These are phyloP conservation scores for Ogataea corticis DNA, from an alignment of 805 yeast species.

Conservation along the genomic window DNA sequence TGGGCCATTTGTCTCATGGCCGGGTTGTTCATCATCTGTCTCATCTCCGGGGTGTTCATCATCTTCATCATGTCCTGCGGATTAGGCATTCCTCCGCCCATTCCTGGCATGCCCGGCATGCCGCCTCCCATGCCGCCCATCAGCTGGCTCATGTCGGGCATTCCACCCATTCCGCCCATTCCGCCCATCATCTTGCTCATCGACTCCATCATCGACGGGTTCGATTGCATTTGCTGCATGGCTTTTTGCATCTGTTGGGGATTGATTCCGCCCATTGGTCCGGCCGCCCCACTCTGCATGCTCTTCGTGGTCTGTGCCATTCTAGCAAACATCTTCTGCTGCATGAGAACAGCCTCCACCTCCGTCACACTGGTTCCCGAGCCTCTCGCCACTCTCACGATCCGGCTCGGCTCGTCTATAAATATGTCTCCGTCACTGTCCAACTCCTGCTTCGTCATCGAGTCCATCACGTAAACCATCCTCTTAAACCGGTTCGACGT, in stretches of 20 bases:
- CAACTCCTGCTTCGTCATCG: slow-evolving; percentile 90
- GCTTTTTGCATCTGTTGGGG: slow-evolving; percentile 42
- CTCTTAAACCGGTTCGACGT: slow-evolving; percentile 79
- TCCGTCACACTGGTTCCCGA: slow-evolving; percentile 91
- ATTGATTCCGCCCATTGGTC: slow-evolving; percentile 48
- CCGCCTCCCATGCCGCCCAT: slow-evolving; percentile 49
- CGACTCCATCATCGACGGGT: slow-evolving; percentile 74
- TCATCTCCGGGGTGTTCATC: slow-evolving; percentile 42
- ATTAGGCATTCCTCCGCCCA: slow-evolving; percentile 51
- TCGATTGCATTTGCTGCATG: slow-evolving; percentile 63
- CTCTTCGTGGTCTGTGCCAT: slow-evolving; percentile 80
- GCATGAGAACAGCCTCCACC: slow-evolving; percentile 88
- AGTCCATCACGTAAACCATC: slow-evolving; percentile 90
- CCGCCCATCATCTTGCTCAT: slow-evolving; percentile 77
- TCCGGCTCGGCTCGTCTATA: slow-evolving; percentile 77
- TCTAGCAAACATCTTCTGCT: slow-evolving; percentile 90
- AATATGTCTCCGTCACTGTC: slow-evolving; percentile 87
- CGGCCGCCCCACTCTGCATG: slow-evolving; percentile 49
- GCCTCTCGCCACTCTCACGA: slow-evolving; percentile 89
- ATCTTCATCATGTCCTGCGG: slow-evolving; percentile 46
- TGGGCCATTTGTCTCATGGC: slow-evolving; percentile 71
- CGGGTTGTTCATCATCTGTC: slow-evolving; percentile 64
- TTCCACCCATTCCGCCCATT: slow-evolving; percentile 59
- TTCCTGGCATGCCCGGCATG: slow-evolving; percentile 31
- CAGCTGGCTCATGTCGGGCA: slow-evolving; percentile 68